Evolutionary conservation across 2,329 filamentous ascomycete genomes (phyloP), one percentile per base, ranked within the genome.

Genomic region (Phaeosphaeria sp.): DNA sequence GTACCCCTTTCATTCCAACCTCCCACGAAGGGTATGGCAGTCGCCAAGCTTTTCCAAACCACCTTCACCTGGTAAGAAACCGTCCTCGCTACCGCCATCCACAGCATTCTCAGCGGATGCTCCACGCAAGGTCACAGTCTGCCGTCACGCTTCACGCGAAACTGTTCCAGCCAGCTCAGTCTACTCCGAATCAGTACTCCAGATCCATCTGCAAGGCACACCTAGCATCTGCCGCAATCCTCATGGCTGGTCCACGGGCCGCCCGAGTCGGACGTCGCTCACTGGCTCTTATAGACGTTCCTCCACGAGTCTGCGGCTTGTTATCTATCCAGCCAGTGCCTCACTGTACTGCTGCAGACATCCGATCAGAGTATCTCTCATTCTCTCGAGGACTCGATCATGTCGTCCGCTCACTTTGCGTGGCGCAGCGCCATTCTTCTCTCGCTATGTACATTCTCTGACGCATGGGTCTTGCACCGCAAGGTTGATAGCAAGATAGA

Each of bases 201-300:
- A 57, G 56, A 66, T 64, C 66, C 63, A 53, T 63, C 73, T 76
- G 74, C 72, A 75, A 75, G 72, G 73, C 67, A 73, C 73, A 72
- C 68, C 67, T 64, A 73, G 64, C 57, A 67, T 59, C 61, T 69
- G 63, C 52, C 52, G 60, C 61, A 67, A 68, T 70, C 61, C 61
- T 54, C 56, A 69, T 68, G 64, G 69, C 73, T 69, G 63, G 67
- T 59, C 57, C 59, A 56, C 66, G 62, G 60, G 56, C 56, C 55
- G 58, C 50, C 47, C 47, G 49, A 40, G 58, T 55, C 56, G 36
- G 51, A 39, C 46, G 13, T 15, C 18, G 30, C 44, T 56, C 57
- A 58, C 56, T 51, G 49, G 52, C 51, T 55, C 61, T 70, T 74
- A 74, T 74, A 74, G 73, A 69, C 60, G 57, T 56, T 58, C 50